A percentile compares a stretch with the other conserved stretches of the same genome.
phyloP scores from a whole-genome alignment of 192 early-diverging fungal genomes.

The Polychytrium aggregatum region DNA sequence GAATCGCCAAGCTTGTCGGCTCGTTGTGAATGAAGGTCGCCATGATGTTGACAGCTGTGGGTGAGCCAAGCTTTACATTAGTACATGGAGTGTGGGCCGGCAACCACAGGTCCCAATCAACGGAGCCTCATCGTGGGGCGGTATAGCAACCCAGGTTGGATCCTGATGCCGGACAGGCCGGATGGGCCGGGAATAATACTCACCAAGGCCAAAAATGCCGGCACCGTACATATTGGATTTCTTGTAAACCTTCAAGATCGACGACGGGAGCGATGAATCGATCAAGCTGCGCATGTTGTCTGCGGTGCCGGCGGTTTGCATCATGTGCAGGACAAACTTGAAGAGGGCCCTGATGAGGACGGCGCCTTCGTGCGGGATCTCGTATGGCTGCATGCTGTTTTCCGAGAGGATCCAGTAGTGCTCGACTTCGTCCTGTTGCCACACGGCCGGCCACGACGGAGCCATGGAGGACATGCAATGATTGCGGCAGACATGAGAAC shows the following conservation, averaged over 20 bases:
- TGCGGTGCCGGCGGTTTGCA: constrained; percentile 82
- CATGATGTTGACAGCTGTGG: constrained; percentile 75
- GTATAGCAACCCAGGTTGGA: too few relatives aligned
- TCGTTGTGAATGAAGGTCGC: constrained; percentile 97
- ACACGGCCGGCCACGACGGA: too few relatives aligned
- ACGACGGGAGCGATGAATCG: constrained; percentile 70
- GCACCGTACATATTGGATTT: constrained; percentile 67
- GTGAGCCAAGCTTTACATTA: too few relatives aligned
- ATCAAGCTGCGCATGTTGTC: constrained; percentile 92
- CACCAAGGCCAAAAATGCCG: constrained; percentile 72
- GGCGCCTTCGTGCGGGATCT: constrained; percentile 59
- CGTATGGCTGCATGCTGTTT: constrained; percentile 4
- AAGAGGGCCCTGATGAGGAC: constrained; percentile 76
- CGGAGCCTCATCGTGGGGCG: too few relatives aligned
- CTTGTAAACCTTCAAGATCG: constrained; percentile 73
- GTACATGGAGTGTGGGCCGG: too few relatives aligned
- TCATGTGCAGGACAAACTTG: constrained; percentile 85
- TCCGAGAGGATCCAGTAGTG: too few relatives aligned
- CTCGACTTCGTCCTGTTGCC: constrained; percentile 47
- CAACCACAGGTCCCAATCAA: too few relatives aligned
- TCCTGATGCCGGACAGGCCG: background rate
- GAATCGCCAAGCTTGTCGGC: constrained; percentile 82
- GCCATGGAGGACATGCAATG: too few relatives aligned
- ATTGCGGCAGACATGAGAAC: too few relatives aligned
- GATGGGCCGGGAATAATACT: constrained; percentile 1